Percentiles rank a stretch among this genome's conserved stretches.
Evolutionary conservation across 225 moss, liverwort and hornwort species (phyloP).

Genomic region (Neckera pumila): DNA sequence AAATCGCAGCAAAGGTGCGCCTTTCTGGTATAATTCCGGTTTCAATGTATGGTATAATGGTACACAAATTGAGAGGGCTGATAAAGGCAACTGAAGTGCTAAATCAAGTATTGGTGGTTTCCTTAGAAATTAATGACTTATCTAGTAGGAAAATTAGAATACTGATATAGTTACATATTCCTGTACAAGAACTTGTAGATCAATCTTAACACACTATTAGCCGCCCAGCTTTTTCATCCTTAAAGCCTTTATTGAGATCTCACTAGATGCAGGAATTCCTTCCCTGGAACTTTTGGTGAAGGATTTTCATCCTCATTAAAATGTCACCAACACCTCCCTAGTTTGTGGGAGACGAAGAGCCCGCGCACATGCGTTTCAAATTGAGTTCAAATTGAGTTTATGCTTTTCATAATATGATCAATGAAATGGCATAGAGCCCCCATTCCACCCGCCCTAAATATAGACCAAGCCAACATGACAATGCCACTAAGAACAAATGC

Average conservation of each 20-base stretch:
- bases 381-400: background rate
- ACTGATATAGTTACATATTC: background rate
- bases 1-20: background rate
- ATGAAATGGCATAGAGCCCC: background rate
- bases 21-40: background rate
- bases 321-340: background rate
- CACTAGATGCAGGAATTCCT: too few relatives aligned
- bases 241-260: background rate
- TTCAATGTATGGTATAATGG: background rate
- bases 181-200: background rate
- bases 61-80: background rate
- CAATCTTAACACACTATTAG: background rate
- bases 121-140: background rate
- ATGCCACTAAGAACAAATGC: background rate
- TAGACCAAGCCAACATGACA: background rate
- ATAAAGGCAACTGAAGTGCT: background rate
- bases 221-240: background rate
- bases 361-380: too few relatives aligned
- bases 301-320: background rate
- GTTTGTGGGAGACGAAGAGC: background rate
- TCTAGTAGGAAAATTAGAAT: background rate
- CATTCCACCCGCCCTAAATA: background rate
- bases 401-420: background rate
- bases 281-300: background rate
- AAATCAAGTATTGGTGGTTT: background rate